These are phyloP conservation scores for Diaporthe australafricana DNA, from an alignment of 2,329 filamentous ascomycete species.

Conservation along the genomic window DNA sequence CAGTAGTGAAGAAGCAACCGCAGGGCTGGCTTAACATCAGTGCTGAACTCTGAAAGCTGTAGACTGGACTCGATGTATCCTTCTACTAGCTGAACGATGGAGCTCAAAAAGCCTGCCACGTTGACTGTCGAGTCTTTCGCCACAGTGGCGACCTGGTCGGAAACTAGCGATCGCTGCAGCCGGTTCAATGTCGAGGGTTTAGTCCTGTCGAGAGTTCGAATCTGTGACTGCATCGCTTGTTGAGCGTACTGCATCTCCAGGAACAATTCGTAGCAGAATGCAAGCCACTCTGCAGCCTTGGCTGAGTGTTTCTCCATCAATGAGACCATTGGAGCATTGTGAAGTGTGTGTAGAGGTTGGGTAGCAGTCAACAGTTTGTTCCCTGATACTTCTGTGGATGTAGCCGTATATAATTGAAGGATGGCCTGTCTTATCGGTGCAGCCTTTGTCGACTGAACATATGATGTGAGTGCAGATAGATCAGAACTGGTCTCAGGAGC, in stretches of 20 bases:
- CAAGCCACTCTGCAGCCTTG: conserved; percentile 61
- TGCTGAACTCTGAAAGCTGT: conserved; percentile 40
- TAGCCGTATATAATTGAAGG: conserved; percentile 42
- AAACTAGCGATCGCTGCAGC: conserved; percentile 69
- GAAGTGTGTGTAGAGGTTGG: conserved; percentile 69
- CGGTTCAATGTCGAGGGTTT: conserved; percentile 68
- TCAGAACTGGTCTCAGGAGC: conserved; percentile 18
- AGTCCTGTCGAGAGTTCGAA: conserved; percentile 55
- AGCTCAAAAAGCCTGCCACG: conserved; percentile 62
- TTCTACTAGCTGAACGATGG: conserved; percentile 55
- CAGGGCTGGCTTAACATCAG: conserved; percentile 49
- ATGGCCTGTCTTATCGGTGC: conserved; percentile 49
- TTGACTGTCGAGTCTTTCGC: conserved; percentile 71
- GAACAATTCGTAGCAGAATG: conserved; percentile 63
- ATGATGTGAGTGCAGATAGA: conserved; percentile 39
- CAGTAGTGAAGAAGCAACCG: conserved; percentile 63
- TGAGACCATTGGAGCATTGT: conserved; percentile 65
- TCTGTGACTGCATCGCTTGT: conserved; percentile 55
- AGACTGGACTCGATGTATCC: conserved; percentile 52
- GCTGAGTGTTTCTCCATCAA: conserved; percentile 53
- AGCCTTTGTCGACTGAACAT: conserved; percentile 46
- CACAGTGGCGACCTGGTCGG: conserved; percentile 64
- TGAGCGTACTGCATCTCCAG: conserved; percentile 57
- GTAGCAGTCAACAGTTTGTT: conserved; percentile 34
- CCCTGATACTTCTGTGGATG: conserved; percentile 38